These are phyloP conservation scores for Seminavis robusta DNA, from an alignment of 108 stramenopile species.

Conservation along the genomic window DNA sequence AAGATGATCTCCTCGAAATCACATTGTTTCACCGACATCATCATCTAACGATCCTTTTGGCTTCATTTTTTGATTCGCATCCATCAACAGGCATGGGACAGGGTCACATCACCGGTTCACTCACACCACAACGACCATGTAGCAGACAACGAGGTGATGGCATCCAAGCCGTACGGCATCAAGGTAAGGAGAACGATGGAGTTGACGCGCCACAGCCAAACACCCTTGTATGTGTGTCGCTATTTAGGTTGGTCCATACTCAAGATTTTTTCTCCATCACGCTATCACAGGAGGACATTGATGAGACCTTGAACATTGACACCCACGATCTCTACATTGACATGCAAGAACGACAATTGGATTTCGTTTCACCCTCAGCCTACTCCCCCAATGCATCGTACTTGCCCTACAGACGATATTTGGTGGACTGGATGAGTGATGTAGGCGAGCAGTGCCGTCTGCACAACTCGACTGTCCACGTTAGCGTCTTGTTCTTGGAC, in stretches of 20 bases:
- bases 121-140: slow-evolving; percentile 32
- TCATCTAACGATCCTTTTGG: neutral
- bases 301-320: slow-evolving; percentile 59
- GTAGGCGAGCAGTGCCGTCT: slow-evolving; percentile 83
- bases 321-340: slow-evolving; percentile 74
- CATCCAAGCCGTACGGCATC: slow-evolving; percentile 66
- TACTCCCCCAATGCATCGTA: slow-evolving; percentile 73
- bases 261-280: too few relatives aligned
- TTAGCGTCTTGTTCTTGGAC: slow-evolving; percentile 79
- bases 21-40: neutral
- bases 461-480: slow-evolving; percentile 81
- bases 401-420: slow-evolving; percentile 84
- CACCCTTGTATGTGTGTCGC: too few relatives aligned
- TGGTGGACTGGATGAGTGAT: slow-evolving; percentile 93
- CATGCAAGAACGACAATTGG: slow-evolving; percentile 73
- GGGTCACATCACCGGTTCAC: slow-evolving; percentile 23
- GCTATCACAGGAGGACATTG: slow-evolving; percentile 61
- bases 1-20: neutral
- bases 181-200: too few relatives aligned
- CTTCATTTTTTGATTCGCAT: neutral
- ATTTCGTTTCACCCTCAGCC: slow-evolving; percentile 68
- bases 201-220: too few relatives aligned
- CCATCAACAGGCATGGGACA: slow-evolving; percentile 45
- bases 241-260: too few relatives aligned
- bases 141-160: slow-evolving; percentile 12